Evolutionary conservation across 345 rosid genomes (phyloP).

Genomic region (Camelina hispida): DNA sequence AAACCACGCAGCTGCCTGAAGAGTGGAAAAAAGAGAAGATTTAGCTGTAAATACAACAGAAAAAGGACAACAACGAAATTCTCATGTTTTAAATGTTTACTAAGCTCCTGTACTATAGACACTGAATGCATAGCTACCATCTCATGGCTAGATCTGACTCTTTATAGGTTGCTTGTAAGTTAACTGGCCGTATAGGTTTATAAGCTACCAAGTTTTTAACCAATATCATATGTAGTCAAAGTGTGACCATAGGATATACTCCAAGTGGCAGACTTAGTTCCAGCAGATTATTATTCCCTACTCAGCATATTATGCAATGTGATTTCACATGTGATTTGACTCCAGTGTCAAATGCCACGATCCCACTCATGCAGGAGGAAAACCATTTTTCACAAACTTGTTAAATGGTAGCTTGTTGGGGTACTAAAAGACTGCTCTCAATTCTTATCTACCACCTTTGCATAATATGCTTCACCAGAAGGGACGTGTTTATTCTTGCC

Average conservation of each 20-base stretch:
- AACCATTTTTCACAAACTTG: not conserved
- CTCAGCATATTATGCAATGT: slow-evolving; percentile 20
- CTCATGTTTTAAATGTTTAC: slow-evolving; percentile 22
- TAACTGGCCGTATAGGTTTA: not conserved
- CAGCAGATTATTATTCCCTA: slow-evolving; percentile 8
- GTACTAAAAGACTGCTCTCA: slow-evolving; percentile 9
- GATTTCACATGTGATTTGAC: slow-evolving; percentile 7
- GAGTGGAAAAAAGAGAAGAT: not conserved
- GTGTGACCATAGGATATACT: slow-evolving; percentile 13
- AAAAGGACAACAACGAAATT: not conserved
- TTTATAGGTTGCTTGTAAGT: slow-evolving; percentile 17
- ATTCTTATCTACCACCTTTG: not conserved
- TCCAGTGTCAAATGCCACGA: slow-evolving; percentile 1
- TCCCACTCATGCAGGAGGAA: not conserved
- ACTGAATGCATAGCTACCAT: slow-evolving; percentile 21
- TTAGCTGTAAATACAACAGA: slow-evolving; percentile 9
- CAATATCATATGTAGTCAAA: slow-evolving; percentile 7
- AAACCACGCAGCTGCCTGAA: slow-evolving; percentile 64
- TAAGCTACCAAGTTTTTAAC: slow-evolving; percentile 25
- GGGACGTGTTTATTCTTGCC: slow-evolving; percentile 25
- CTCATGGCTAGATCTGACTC: slow-evolving; percentile 23
- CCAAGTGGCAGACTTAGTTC: slow-evolving; percentile 3
- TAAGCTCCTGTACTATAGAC: slow-evolving; percentile 11
- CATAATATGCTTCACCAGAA: slow-evolving; percentile 6
- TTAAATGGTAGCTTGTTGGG: not conserved